Evolutionary conservation across 768 basidiomycete species (phyloP), one percentile per base, ranked within the genome.

Genomic region (Plicaturopsis crispa): DNA sequence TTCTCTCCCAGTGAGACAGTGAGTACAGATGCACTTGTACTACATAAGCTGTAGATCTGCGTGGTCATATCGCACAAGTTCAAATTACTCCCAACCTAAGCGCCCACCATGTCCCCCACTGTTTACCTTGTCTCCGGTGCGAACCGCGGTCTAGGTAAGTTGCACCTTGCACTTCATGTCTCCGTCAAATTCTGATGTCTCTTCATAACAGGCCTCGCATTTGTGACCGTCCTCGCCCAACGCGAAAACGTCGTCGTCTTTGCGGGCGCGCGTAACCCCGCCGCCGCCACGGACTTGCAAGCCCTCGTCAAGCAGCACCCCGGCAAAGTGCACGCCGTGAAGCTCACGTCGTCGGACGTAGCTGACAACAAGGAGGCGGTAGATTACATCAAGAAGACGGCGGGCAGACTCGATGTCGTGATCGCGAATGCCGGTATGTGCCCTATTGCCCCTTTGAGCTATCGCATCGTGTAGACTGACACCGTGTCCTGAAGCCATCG

Each of bases 81-180:
- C n/a, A n/a, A n/a, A n/a, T n/a, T n/a, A n/a, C n/a, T n/a, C n/a
- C n/a, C n/a, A n/a, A n/a, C n/a, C n/a, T n/a, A n/a, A n/a, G 18
- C 33, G 16, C 5, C 4, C 35, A 14, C 11, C 38, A 19, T 49
- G 24, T 33, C 44, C 7, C 41, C 42, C 3, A 54, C 43, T 16
- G 49, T 47, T 17, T 36, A 35, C 23, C 35, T 52, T 33, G 45
- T 54, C 22, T 51, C 59, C 0, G 48, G 44, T 16, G 53, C 46
- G 5, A 51, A 52, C 35, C 28, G 38, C 10, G 53, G 54, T 1
- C 46, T 54, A 18, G n/a, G n/a, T n/a, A n/a, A n/a, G n/a, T n/a
- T n/a, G n/a, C n/a, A n/a, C n/a, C n/a, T n/a, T n/a, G n/a, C n/a
- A n/a, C n/a, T n/a, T n/a, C n/a, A n/a, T n/a, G n/a, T n/a, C n/a